A percentile compares a stretch with the other conserved stretches of the same genome.
Evolutionary conservation across 2,329 filamentous ascomycete genomes (phyloP).

Genomic region (Stagonosporopsis chrysanthemi): DNA sequence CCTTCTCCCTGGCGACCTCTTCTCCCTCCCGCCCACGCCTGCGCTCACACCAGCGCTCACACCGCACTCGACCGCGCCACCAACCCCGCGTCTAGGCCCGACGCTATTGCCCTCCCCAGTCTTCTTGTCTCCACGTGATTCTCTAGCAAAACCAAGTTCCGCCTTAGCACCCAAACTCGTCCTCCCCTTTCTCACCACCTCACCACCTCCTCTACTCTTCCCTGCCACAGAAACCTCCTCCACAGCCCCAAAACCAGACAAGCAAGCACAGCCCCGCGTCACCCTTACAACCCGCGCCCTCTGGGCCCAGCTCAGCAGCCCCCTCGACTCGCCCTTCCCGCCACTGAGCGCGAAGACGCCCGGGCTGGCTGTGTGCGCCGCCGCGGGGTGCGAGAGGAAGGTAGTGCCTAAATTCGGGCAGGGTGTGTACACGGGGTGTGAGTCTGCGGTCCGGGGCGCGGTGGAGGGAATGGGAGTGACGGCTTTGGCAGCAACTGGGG

Average conservation of each 20-base stretch:
- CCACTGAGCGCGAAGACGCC: slow-evolving; percentile 9
- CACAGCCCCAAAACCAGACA: background rate
- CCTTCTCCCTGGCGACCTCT: background rate
- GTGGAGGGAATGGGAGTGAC: background rate
- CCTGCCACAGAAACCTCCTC: too few relatives aligned
- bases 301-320: slow-evolving; percentile 1
- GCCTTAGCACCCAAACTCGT: background rate
- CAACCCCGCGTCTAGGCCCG: background rate
- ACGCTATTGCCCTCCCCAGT: background rate
- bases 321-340: background rate
- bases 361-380: background rate
- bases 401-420: slow-evolving; percentile 1
- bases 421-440: background rate
- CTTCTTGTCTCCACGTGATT: background rate
- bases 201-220: too few relatives aligned
- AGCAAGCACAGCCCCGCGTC: background rate
- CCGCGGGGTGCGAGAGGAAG: background rate
- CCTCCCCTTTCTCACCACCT: background rate
- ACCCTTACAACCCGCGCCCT: background rate
- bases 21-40: background rate
- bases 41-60: background rate
- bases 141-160: background rate
- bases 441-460: background rate
- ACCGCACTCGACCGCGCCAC: background rate
- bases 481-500: background rate